Base-by-base conservation (phyloP, 306 rosid species). In the Cucurbita maxima region DNA sequence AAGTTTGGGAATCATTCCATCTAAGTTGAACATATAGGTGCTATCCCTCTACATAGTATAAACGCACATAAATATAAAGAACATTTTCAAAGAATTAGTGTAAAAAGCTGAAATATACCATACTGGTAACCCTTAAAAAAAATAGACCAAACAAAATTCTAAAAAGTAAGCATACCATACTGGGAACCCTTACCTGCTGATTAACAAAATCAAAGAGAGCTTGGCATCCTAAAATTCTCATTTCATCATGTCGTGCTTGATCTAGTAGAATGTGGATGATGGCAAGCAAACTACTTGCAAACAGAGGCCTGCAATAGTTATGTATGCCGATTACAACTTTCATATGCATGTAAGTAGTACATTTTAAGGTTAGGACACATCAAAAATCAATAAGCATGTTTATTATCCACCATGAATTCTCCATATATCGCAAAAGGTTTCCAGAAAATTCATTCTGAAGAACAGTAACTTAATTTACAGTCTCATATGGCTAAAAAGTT, bases 191-290 rank as follows among this genome's bases (percentile, higher is more conserved):
- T 55, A 94, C 99, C 96, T 91, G 99, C 75, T 83, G 89, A 83
- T 87, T 94, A 78, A 91, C 87, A 83, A 94, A 91, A 85, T 89
- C 91, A 83, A 88, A 91, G 72, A 94, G 88, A 78, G 88, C 82
- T 45, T 86, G 83, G 75, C 96, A 94, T 78, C 99, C 99, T 75
- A 94, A 77, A 77, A 85, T 79, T 88, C 88, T 87, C 88, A 91
- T 91, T 81, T 94, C 99, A 77, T 89, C 88, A 69, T 89, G 96
- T 44, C 86, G 85, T 69, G 91, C 77, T 86, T 94, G 99, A 76
- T 94, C 99, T 75, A 94, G 88, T 73, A 94, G 87, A 51, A 90
- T 84, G 72, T 91, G 96, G 82, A 91, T 89, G 75, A 94, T 86
- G 79, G 79, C 87, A 58, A 94, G 83, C 80, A 94, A 83, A 86